Evolutionary conservation across 2,329 filamentous ascomycete genomes (phyloP), one percentile per base, ranked within the genome.

Genomic region (Penicillium thymicola): DNA sequence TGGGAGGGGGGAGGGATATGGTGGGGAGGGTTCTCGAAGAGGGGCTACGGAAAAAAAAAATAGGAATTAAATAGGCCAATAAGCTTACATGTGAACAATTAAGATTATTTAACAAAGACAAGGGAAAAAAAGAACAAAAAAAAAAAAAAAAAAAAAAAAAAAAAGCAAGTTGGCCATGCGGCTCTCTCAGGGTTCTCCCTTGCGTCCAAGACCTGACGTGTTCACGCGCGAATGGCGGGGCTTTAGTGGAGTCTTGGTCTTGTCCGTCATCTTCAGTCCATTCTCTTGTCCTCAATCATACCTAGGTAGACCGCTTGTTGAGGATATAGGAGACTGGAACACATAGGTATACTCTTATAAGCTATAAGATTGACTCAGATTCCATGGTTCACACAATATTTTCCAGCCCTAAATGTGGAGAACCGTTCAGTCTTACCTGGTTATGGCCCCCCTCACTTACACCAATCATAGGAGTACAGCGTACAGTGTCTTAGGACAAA

Each of bases 221-320:
- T 63, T 62, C 64, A 58, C 54, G 60, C 59, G 54, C 60, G 56
- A 66, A 64, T 65, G 63, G 64, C 58, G 63, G 64, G 64, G 63
- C 58, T 42, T 54, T 54, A 49, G 61, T 63, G 55, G 51, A 51
- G 54, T 45, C 32, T 13, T 43, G 3, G 34, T 45, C 2, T 53
- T 11, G 13, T 36, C 30, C 37, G 23, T 32, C 41, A 45, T 43
- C 23, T 54, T 14, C 21, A n/a, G 11, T 13, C 46, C 34, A 4
- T 41, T 23, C 27, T 13, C 5, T 5, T n/a, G 37, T 48, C 28
- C 11, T 34, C 8, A n/a, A 45, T 44, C 18, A 21, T 21, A 21
- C 21, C 21, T 21, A 21, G 21, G 10, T 36, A 25, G 21, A 36
- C 44, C 42, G 42, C 42, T 25, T 34, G 42, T 28, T 28, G 18